These are phyloP conservation scores for Amphirosellinia nigrospora DNA, from an alignment of 495 filamentous ascomycete species.

Conservation along the genomic window DNA sequence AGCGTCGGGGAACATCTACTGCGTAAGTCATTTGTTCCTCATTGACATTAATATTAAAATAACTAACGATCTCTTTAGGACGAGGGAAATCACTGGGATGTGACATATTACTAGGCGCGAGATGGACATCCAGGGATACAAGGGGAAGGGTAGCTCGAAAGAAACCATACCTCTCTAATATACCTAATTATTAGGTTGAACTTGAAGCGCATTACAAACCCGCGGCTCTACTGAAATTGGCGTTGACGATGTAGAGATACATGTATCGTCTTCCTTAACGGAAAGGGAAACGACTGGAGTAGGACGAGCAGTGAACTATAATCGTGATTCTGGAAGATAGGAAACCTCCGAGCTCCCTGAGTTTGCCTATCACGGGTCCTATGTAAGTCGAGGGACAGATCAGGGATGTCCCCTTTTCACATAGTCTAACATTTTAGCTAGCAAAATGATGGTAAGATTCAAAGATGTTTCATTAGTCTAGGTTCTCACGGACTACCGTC, in stretches of 20 bases:
- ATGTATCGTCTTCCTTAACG: not conserved
- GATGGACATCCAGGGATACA: not conserved
- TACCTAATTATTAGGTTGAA: not conserved
- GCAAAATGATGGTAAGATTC: not conserved
- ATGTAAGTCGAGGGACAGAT: not conserved
- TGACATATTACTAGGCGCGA: slow-evolving; percentile 25
- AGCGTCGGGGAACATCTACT: slow-evolving; percentile 30
- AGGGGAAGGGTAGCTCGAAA: not conserved
- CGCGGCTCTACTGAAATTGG: not conserved
- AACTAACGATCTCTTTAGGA: slow-evolving; percentile 15
- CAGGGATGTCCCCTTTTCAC: not conserved
- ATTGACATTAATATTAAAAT: not conserved
- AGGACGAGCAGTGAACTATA: not conserved
- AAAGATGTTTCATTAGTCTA: not conserved
- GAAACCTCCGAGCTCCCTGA: not conserved
- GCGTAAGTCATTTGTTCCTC: slow-evolving; percentile 11
- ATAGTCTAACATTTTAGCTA: not conserved
- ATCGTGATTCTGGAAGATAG: not conserved
- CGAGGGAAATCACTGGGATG: slow-evolving; percentile 32
- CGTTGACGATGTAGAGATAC: not conserved
- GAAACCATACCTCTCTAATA: not conserved
- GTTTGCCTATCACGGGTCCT: not conserved
- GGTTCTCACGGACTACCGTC: not conserved
- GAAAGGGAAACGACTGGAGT: not conserved
- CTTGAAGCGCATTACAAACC: not conserved